Evolutionary conservation across 164 flowering plant genomes (phyloP).

Genomic region (Hamamelis virginiana): DNA sequence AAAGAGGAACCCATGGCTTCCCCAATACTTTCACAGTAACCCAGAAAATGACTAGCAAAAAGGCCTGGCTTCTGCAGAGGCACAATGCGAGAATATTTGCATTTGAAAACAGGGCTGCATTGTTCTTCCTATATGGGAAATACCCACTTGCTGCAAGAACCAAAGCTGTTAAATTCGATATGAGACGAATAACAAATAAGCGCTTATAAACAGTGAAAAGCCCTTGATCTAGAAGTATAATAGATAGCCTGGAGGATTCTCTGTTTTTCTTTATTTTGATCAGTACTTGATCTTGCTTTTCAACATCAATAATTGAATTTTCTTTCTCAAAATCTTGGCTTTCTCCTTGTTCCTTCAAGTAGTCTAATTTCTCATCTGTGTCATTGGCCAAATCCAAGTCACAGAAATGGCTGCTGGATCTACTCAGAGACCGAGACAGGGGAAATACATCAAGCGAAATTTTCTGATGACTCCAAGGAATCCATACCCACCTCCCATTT

Average conservation of each 20-base stretch:
- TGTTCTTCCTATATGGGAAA: constrained; percentile 39
- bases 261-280: constrained; percentile 3
- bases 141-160: constrained; percentile 43
- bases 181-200: constrained; percentile 33
- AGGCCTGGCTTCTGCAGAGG: constrained; percentile 54
- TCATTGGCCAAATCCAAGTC: constrained; percentile 31
- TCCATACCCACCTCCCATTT: constrained; percentile 6
- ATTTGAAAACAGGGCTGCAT: constrained; percentile 43
- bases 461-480: constrained; percentile 5
- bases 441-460: constrained; percentile 8
- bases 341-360: constrained; percentile 19
- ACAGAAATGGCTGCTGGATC: constrained; percentile 55
- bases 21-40: constrained; percentile 47
- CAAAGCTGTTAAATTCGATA: constrained; percentile 32
- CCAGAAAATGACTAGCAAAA: constrained; percentile 44
- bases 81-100: constrained; percentile 44
- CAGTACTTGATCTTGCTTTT: not conserved
- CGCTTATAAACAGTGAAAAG: constrained; percentile 63
- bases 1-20: constrained; percentile 44
- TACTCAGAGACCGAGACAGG: constrained; percentile 26
- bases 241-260: constrained; percentile 45
- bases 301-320: not conserved
- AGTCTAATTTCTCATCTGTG: constrained; percentile 7
- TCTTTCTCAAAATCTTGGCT: not conserved
- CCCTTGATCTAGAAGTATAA: constrained; percentile 61